Conservation (phyloP, 2,329 filamentous ascomycete species). For the Chaetomium sp. region DNA sequence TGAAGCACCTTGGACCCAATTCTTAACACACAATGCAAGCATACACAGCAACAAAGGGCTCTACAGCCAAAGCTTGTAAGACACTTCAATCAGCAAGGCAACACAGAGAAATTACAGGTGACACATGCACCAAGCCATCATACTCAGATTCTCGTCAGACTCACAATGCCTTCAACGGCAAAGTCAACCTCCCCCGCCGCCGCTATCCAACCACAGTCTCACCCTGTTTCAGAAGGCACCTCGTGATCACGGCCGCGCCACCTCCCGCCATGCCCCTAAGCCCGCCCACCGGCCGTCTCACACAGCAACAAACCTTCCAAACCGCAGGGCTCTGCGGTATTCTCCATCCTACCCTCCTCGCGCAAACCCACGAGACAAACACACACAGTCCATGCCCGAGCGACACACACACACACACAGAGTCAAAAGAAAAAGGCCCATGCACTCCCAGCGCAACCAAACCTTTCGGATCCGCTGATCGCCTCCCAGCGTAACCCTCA, state of each 20-base stretch:
- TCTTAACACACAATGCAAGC: neutral
- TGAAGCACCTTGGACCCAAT: neutral
- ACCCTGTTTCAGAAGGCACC: conserved; percentile 22
- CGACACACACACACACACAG: too few species aligned
- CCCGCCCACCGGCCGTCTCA: neutral
- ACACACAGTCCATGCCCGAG: neutral
- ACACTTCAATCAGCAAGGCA: neutral
- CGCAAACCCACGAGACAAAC: neutral
- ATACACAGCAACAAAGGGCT: neutral
- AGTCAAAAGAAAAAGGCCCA: neutral
- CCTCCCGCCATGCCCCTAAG: neutral
- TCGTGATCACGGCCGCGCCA: conserved; percentile 22
- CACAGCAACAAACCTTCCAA: neutral
- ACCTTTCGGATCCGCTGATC: conserved; percentile 6
- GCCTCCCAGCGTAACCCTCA: neutral
- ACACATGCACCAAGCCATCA: neutral
- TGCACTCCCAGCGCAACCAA: neutral
- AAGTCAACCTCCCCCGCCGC: neutral
- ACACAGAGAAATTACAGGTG: neutral
- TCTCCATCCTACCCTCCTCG: neutral
- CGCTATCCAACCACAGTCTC: neutral
- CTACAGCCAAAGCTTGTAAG: neutral
- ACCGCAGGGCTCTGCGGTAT: neutral
- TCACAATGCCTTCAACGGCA: conserved; percentile 6
- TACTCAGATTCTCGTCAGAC: neutral